phyloP scores from a whole-genome alignment of 164 flowering plant species.

The Cinnamomum chago region DNA sequence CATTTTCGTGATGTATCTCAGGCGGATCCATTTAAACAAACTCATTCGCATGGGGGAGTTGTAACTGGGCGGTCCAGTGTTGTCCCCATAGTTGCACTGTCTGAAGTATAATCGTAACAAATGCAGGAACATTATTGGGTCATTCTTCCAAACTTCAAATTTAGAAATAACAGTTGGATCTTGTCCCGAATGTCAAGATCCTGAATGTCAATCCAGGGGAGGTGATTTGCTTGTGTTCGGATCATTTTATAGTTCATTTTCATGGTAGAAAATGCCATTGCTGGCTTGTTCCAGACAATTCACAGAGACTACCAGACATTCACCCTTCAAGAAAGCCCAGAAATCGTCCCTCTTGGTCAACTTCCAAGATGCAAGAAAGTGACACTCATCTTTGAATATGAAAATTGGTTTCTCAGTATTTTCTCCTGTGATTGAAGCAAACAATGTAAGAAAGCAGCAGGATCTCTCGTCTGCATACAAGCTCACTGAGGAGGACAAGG shows the following conservation, averaged over 20 bases:
- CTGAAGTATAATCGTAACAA: constrained; percentile 89
- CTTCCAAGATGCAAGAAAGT: constrained; percentile 95
- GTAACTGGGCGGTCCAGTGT: constrained; percentile 93
- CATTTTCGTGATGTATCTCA: constrained; percentile 15
- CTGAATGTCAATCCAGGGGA: no score
- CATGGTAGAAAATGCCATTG: neutral
- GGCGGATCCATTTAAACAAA: constrained; percentile 95
- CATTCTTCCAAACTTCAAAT: constrained; percentile 91
- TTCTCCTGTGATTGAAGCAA: no score
- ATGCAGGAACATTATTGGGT: constrained; percentile 59
- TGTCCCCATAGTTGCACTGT: constrained; percentile 87
- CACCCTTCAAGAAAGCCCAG: constrained; percentile 91
- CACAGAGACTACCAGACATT: constrained; percentile 86
- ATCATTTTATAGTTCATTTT: neutral
- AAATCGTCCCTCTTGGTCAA: constrained; percentile 84
- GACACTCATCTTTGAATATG: constrained; percentile 80
- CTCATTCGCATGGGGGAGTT: constrained; percentile 97
- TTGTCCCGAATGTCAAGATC: constrained; percentile 95
- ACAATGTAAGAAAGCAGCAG: no score
- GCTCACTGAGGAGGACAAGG: constrained; percentile 91
- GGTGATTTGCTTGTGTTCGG: neutral
- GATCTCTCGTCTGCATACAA: constrained; percentile 61
- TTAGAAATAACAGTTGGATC: constrained; percentile 96
- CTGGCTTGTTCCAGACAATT: constrained; percentile 53
- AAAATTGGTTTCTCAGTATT: constrained; percentile 88